A percentile compares a stretch with the other conserved stretches of the same genome.
phyloP scores from a whole-genome alignment of 106 monocot genomes.

The Iris macrosiphon region DNA sequence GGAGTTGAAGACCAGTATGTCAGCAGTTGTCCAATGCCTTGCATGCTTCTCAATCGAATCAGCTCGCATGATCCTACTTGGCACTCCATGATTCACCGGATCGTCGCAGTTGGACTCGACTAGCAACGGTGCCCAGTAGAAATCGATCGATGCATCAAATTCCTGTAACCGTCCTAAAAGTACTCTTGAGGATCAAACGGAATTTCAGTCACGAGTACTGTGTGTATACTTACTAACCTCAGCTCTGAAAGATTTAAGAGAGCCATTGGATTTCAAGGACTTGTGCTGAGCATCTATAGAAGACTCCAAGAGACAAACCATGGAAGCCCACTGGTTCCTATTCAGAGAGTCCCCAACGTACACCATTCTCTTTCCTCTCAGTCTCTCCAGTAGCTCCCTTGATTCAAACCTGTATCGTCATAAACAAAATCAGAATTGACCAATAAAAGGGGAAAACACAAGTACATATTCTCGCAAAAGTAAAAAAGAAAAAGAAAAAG shows the following conservation, averaged over 20 bases:
- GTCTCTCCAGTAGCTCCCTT: slow-evolving; percentile 29
- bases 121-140: slow-evolving; percentile 59
- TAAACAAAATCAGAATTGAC: too few relatives aligned
- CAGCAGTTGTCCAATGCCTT: slow-evolving; percentile 36
- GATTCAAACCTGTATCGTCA: slow-evolving; percentile 53
- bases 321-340: slow-evolving; percentile 51
- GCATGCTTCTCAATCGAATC: slow-evolving; percentile 39
- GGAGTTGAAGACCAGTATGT: slow-evolving; percentile 56
- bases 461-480: too few relatives aligned
- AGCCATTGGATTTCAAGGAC: slow-evolving; percentile 10
- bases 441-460: too few relatives aligned
- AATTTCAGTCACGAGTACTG: too few relatives aligned
- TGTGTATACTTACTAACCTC: slow-evolving; percentile 29
- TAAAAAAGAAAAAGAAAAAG: too few relatives aligned
- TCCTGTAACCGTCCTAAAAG: slow-evolving; percentile 22
- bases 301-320: slow-evolving; percentile 44
- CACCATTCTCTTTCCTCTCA: slow-evolving; percentile 53
- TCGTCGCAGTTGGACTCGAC: slow-evolving; percentile 59
- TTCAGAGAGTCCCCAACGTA: slow-evolving; percentile 61
- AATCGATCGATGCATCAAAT: slow-evolving; percentile 45
- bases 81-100: slow-evolving; percentile 33
- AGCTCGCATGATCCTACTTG: slow-evolving; percentile 31
- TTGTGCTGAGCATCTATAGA: slow-evolving; percentile 22
- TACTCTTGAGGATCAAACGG: too few relatives aligned
- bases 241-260: slow-evolving; percentile 29